Percentiles rank a stretch among this genome's conserved stretches.
Conservation (phyloP, 192 early-diverging fungal genomes). For the Backusella westeae region DNA sequence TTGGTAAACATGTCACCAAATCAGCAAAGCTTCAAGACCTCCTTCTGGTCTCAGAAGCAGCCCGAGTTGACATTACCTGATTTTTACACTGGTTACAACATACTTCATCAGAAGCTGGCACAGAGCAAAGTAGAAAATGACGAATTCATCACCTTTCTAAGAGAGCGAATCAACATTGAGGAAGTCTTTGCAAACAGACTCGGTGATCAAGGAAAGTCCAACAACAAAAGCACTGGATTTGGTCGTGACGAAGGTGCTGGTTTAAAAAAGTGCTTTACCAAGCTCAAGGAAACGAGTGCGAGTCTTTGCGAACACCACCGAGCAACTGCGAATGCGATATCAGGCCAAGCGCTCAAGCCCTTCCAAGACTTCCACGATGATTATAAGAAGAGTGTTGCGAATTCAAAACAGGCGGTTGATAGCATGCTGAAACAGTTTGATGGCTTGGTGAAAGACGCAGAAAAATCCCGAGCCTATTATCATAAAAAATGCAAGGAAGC, state of each 20-base stretch:
- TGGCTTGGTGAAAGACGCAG: constrained; percentile 41
- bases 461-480: constrained; percentile 42
- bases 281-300: constrained; percentile 43
- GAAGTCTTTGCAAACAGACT: constrained; percentile 42
- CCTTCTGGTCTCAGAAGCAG: constrained; percentile 37
- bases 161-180: constrained; percentile 47
- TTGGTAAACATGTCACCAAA: not conserved
- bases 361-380: constrained; percentile 43
- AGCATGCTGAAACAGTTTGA: constrained; percentile 50
- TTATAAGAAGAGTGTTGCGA: constrained; percentile 33
- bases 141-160: constrained; percentile 50
- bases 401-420: constrained; percentile 46
- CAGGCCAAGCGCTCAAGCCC: constrained; percentile 46
- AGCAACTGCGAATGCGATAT: constrained; percentile 37
- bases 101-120: constrained; percentile 51
- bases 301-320: constrained; percentile 45
- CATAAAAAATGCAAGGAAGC: constrained; percentile 56
- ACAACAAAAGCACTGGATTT: constrained; percentile 43
- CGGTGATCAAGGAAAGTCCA: constrained; percentile 21
- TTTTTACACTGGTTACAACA: constrained; percentile 42
- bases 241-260: constrained; percentile 54
- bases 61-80: constrained; percentile 28
- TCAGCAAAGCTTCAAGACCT: constrained; percentile 35
- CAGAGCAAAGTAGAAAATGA: constrained; percentile 56
- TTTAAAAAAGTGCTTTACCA: constrained; percentile 46